Conservation (phyloP, 345 rosid species). For the Combretum micranthum region DNA sequence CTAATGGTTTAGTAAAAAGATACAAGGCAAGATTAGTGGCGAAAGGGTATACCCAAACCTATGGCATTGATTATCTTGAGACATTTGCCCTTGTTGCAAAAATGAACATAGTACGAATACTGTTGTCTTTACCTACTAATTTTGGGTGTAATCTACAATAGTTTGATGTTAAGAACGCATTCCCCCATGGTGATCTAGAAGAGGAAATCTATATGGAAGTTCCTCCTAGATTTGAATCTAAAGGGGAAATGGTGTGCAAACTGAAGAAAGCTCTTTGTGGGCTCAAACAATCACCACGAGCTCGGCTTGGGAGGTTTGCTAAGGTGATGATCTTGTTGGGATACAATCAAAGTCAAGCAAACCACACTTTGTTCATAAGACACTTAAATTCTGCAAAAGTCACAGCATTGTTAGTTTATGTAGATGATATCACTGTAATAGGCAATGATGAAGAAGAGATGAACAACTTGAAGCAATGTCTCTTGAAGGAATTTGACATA, state of each 20-base stretch:
- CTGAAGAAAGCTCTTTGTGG: background rate
- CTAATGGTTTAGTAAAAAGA: too few relatives aligned
- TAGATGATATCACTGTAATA: background rate
- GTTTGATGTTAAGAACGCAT: too few relatives aligned
- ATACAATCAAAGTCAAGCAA: background rate
- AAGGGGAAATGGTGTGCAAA: background rate
- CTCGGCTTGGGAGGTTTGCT: background rate
- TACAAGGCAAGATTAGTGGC: too few relatives aligned
- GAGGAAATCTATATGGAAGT: constrained; percentile 6
- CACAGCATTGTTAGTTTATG: too few relatives aligned
- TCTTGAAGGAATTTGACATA: background rate
- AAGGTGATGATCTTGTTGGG: too few relatives aligned
- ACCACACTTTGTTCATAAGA: background rate
- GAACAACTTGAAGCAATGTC: background rate
- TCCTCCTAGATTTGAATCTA: background rate
- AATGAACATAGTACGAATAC: too few relatives aligned
- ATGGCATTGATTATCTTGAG: too few relatives aligned
- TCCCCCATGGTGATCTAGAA: constrained; percentile 4
- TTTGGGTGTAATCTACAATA: too few relatives aligned
- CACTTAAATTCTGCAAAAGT: background rate
- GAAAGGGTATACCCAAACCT: too few relatives aligned
- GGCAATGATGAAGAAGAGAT: background rate
- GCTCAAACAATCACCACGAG: background rate
- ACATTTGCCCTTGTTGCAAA: too few relatives aligned
- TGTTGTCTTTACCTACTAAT: too few relatives aligned